Conservation (phyloP, 140 eudicot species). For the Ambrosia hybrid region DNA sequence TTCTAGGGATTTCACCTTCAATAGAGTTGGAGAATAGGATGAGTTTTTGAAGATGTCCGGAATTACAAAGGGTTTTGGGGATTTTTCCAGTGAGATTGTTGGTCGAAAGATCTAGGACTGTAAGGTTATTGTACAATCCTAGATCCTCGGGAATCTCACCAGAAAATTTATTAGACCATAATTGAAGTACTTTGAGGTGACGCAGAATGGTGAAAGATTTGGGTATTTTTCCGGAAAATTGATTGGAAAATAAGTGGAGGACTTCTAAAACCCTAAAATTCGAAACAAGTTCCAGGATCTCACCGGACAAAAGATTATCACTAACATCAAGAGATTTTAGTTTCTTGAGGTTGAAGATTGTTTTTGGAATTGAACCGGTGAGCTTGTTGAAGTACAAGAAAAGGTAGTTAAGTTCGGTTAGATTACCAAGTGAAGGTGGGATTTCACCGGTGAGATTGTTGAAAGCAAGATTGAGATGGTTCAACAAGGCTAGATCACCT, state of each 20-base stretch:
- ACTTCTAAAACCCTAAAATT: conserved; percentile 53
- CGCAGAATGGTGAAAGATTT: conserved; percentile 50
- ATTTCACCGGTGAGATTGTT: conserved; percentile 79
- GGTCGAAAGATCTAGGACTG: conserved; percentile 81
- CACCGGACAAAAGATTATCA: conserved; percentile 67
- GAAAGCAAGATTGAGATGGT: conserved; percentile 80
- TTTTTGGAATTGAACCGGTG: conserved; percentile 54
- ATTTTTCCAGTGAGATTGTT: conserved; percentile 83
- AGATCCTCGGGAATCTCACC: conserved; percentile 75
- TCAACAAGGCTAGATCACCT: conserved; percentile 53
- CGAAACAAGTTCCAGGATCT: conserved; percentile 55
- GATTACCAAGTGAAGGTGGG: conserved; percentile 81
- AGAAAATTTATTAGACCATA: conserved; percentile 74
- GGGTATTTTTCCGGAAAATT: conserved; percentile 72
- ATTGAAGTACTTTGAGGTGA: conserved; percentile 76
- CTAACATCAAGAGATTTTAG: conserved; percentile 78
- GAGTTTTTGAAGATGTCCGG: conserved; percentile 62
- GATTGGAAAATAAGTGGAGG: conserved; percentile 75
- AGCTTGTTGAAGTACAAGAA: conserved; percentile 77
- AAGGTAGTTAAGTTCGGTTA: conserved; percentile 60
- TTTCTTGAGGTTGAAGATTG: conserved; percentile 53
- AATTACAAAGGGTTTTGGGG: conserved; percentile 60
- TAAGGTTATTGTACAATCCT: conserved; percentile 66
- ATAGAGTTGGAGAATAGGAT: conserved; percentile 84
- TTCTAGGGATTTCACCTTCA: conserved; percentile 54